Percentiles rank a stretch among this genome's conserved stretches.
phyloP scores from a whole-genome alignment of 371 early-diverging fungal species.

The Mortierella sp. region DNA sequence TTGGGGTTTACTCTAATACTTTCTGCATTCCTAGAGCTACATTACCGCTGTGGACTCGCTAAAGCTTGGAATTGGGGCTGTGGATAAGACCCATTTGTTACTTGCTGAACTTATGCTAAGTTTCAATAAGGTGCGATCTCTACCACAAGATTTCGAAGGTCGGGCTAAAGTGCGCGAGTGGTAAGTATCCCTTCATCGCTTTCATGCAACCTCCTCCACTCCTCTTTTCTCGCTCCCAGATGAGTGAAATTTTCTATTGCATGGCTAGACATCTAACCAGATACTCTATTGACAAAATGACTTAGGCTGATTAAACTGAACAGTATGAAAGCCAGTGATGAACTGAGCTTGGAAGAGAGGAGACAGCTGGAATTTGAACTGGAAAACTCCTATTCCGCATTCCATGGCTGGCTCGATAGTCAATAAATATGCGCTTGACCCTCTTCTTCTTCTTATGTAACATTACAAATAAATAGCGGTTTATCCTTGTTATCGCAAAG shows the following conservation, averaged over 20 bases:
- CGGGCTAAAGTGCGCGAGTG: slow-evolving; percentile 87
- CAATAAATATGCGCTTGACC: slow-evolving; percentile 8
- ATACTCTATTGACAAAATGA: not conserved
- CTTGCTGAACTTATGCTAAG: slow-evolving; percentile 91
- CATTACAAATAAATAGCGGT: too few relatives aligned
- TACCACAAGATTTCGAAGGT: slow-evolving; percentile 87
- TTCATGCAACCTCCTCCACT: not conserved
- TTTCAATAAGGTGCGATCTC: slow-evolving; percentile 81
- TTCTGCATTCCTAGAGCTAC: slow-evolving; percentile 68
- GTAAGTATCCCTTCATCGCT: slow-evolving; percentile 44
- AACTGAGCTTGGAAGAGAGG: slow-evolving; percentile 86
- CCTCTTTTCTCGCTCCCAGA: too few relatives aligned
- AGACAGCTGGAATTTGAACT: slow-evolving; percentile 95
- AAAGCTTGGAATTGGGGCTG: slow-evolving; percentile 86
- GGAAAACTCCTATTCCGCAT: slow-evolving; percentile 78
- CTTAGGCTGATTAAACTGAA: slow-evolving; percentile 86
- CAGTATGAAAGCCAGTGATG: slow-evolving; percentile 91
- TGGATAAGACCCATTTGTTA: slow-evolving; percentile 92
- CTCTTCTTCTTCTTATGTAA: too few relatives aligned
- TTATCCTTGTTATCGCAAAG: too few relatives aligned
- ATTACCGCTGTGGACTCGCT: slow-evolving; percentile 95
- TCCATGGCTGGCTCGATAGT: slow-evolving; percentile 64
- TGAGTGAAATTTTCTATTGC: not conserved
- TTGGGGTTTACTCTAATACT: not conserved
- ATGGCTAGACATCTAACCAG: not conserved